Evolutionary conservation across 2,329 filamentous ascomycete species (phyloP), one percentile per base, ranked within the genome.

Genomic region (Ophiosphaerella narmari): DNA sequence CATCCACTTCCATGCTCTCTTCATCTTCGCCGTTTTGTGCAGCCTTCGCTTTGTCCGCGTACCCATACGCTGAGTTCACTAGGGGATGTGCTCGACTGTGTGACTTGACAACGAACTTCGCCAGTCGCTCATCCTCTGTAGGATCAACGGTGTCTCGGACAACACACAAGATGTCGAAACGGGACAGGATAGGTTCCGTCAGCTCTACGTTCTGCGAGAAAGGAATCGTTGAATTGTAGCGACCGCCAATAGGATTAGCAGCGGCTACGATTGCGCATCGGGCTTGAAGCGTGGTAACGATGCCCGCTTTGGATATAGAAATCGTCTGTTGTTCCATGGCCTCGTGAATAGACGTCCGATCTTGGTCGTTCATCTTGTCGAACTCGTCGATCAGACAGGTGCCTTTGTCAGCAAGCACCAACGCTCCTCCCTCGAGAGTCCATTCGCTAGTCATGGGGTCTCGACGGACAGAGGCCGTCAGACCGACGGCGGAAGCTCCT

Each of bases 311-410:
- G 58, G 91, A 96, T 68, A 99, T 99, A 54, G 93, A 97, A 62
- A 99, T 99, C 1, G 94, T 99, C 77, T 99, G 94, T 75, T 99
- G 94, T 75, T 99, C 94, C 94, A 99, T 99, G 52, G 94, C 94
- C 80, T 99, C 94, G 82, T 99, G 94, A 63, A 99, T 99, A 7
- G 91, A 96, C 1, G 94, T 97, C 59, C 94, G 86, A 74, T 99
- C 94, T 71, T 97, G 91, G 72, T 99, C 94, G 73, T 97, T 97
- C 94, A 99, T 99, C 82, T 99, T 99, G 83, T 99, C 94, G 66
- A 99, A 99, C 75, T 99, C 94, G 66, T 99, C 94, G 56, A 99
- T 99, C 26, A 99, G 81, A 68, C 94, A 97, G 13, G 91, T 96
- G 35, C 94, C 94, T 59, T 90, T 88, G 72, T 99, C 94, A 13